Percentiles rank a stretch among this genome's conserved stretches.
Conservation (phyloP, 208 protist species). For the Zelonia costaricensis region DNA sequence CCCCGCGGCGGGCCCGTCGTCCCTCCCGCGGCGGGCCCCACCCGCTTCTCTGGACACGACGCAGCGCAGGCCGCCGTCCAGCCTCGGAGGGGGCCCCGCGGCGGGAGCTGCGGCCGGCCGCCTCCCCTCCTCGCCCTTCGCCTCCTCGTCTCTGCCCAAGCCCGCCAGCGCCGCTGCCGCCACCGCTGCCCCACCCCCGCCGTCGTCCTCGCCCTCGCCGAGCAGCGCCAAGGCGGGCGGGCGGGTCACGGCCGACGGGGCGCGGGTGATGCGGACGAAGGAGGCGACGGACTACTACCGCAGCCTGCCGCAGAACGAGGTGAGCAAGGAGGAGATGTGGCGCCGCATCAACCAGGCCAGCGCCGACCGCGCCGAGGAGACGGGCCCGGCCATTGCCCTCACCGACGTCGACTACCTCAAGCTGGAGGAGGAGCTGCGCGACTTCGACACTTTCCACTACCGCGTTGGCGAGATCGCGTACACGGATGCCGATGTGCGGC, state of each 20-base stretch:
- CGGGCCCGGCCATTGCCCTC: constrained; percentile 33
- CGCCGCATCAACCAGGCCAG: constrained; percentile 51
- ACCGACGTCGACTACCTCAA: constrained; percentile 82
- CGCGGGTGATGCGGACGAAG: constrained; percentile 22
- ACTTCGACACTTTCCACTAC: constrained; percentile 82
- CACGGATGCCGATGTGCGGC: constrained; percentile 51
- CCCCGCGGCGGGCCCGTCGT: constrained; percentile 5
- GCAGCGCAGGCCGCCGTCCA: constrained; percentile 3
- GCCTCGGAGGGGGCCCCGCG: not conserved
- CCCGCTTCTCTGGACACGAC: constrained; percentile 12
- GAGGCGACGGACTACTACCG: constrained; percentile 83
- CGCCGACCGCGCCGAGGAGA: constrained; percentile 44
- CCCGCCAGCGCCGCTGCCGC: not conserved
- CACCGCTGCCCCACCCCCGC: not conserved
- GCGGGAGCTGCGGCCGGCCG: no score
- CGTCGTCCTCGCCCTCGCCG: not conserved
- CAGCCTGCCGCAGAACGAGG: constrained; percentile 68
- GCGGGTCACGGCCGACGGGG: constrained; percentile 5
- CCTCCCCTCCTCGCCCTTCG: not conserved
- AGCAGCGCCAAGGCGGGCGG: constrained; percentile 2
- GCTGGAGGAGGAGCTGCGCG: constrained; percentile 77
- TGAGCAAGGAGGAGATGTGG: constrained; percentile 91
- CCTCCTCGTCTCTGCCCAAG: constrained; percentile 3
- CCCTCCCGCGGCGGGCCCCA: constrained; percentile 18
- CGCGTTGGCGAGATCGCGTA: constrained; percentile 80